Evolutionary conservation across 164 flowering plant genomes (phyloP), one percentile per base, ranked within the genome.

Genomic region (Litsea cubeba): DNA sequence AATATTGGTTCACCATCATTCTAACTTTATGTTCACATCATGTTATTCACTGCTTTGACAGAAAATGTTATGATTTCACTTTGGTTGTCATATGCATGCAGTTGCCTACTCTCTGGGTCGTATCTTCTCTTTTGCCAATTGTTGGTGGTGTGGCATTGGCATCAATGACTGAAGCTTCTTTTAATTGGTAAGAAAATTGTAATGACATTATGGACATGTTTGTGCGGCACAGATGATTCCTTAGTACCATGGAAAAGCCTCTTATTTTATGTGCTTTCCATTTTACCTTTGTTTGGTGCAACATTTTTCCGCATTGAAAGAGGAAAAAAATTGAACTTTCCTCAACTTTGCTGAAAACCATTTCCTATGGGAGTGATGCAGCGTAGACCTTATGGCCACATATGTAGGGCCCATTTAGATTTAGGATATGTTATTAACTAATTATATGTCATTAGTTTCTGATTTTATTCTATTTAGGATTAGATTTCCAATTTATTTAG

Each of bases 101-200:
- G 99, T n/a, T 78, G 63, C 99, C 99, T 40, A 90, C 89, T 54
- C 67, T 81, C n/a, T 95, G 91, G 99, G 96, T 95, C 1, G 83
- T 92, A 79, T 70, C 80, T 74, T 91, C 98, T 25, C 94, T 95
- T 73, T 0, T 92, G 62, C 99, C 99, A 65, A 90, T 95, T 79
- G 95, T 92, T 84, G 97, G 99, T 78, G 99, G 99, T 71, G 99
- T 95, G 71, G 98, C 83, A 26, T 80, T 95, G 84, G 99, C 99
- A 70, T 95, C 99, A 22, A 78, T 86, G 26, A 88, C 98, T n/a
- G 99, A 95, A 85, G 94, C 88, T 49, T 95, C 99, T 70, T 95
- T 95, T 74, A 95, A 95, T 73, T 95, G 99, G 99, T 95, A 64
- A 50, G 75, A 35, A 23, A 50, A 65, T 15, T 1, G 12, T 50